phyloP scores from a whole-genome alignment of 2,329 filamentous ascomycete species.

The Fusarium dimerum region DNA sequence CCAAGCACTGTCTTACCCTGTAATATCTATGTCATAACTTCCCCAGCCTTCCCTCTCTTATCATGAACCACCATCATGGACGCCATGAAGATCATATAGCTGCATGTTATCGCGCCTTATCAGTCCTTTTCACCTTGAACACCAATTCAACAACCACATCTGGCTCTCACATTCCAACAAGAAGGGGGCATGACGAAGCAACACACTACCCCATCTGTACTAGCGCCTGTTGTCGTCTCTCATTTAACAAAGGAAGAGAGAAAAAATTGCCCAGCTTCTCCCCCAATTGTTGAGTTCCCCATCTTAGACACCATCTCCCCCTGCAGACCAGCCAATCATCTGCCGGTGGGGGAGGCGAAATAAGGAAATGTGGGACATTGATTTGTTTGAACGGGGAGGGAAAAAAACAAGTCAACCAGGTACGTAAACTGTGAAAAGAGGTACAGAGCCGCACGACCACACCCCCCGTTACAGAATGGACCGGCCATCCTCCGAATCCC shows the following conservation, averaged over 20 bases:
- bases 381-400: background rate
- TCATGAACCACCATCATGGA: background rate
- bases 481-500: slow-evolving; percentile 29
- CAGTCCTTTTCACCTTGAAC: background rate
- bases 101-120: background rate
- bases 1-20: background rate
- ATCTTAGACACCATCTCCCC: slow-evolving; percentile 11
- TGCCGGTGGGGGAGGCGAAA: background rate
- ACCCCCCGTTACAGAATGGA: slow-evolving; percentile 3
- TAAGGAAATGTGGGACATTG: background rate
- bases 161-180: background rate
- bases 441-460: slow-evolving; percentile 21
- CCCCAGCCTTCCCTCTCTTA: background rate
- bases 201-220: slow-evolving; percentile 6
- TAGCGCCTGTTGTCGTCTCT: slow-evolving; percentile 20
- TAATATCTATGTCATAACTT: background rate
- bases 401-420: background rate
- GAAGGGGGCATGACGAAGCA: background rate
- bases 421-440: too few species aligned
- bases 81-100: background rate
- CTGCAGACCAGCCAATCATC: slow-evolving; percentile 17
- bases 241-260: slow-evolving; percentile 1
- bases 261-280: slow-evolving; percentile 12
- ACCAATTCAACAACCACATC: background rate
- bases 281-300: slow-evolving; percentile 36